Percentiles rank a stretch among this genome's conserved stretches.
Conservation (phyloP, 768 basidiomycete genomes). For the Pisolithus microcarpus region DNA sequence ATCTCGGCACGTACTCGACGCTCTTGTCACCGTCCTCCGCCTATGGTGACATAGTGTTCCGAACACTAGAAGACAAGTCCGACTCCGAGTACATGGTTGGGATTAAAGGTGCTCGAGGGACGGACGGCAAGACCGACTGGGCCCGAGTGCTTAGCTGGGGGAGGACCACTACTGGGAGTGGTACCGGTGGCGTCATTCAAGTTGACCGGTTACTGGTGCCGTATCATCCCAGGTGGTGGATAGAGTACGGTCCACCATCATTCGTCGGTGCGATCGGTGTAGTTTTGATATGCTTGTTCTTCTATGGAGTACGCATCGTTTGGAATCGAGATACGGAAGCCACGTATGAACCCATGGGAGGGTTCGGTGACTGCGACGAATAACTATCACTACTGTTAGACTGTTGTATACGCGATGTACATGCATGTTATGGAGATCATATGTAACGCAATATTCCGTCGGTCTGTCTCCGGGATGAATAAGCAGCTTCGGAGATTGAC, state of each 20-base stretch:
- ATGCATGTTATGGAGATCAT: neutral
- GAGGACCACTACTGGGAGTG: constrained; percentile 61
- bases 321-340: constrained; percentile 78
- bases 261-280: constrained; percentile 54
- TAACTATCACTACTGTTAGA: constrained; percentile 15
- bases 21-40: constrained; percentile 57
- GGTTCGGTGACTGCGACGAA: constrained; percentile 55
- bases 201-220: constrained; percentile 81
- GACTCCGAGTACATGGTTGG: constrained; percentile 50
- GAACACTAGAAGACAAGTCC: constrained; percentile 38
- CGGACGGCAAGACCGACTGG: constrained; percentile 55
- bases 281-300: constrained; percentile 57
- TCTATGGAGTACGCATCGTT: constrained; percentile 60
- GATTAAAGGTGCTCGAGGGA: constrained; percentile 67
- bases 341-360: constrained; percentile 86
- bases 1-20: constrained; percentile 69
- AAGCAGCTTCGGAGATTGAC: constrained; percentile 8
- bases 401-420: constrained; percentile 9
- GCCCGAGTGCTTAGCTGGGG: constrained; percentile 67
- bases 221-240: constrained; percentile 83
- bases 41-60: constrained; percentile 84
- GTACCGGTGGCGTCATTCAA: constrained; percentile 82
- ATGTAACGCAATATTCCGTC: neutral
- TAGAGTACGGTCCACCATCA: constrained; percentile 64
- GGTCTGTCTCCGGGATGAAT: too few species aligned